Base-by-base conservation (phyloP, 2,329 filamentous ascomycete species). In the Leptographium flavum region DNA sequence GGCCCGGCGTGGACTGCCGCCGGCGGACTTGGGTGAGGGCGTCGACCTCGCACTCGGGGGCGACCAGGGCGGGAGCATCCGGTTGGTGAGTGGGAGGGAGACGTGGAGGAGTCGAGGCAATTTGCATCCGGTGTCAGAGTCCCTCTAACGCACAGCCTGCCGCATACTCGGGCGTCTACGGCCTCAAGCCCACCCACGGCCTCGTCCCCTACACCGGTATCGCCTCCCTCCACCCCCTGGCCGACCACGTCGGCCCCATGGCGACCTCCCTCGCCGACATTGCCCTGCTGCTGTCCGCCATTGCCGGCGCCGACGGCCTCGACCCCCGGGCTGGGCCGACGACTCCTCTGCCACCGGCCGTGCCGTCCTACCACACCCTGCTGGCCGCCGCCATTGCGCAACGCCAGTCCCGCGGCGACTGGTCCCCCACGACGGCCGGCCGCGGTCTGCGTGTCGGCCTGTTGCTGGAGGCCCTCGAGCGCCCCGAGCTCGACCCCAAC, bases 31-130 rank as follows among this genome's bases (percentile, higher is more conserved):
- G 5, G 52, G 50, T 11, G 46, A 47, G 32, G 50, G 49, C 7
- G 47, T 50, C 14, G 51, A 52, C 9, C 8, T 50, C 5, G 46
- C 47, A 0, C 27, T 46, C 13, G 84, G 83, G 10, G 76, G 74
- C 31, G 83, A 87, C 55, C 82, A 81, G 13, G 83, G 83, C 22
- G 83, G 83, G 43, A 83, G 76, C 39, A 81, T 88, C 50, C 75
- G 84, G 1, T 77, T 88, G 35, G 47, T 49, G 15, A 28, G 47
- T 45, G n/a, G n/a, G n/a, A n/a, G n/a, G n/a, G n/a, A n/a, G n/a
- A n/a, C n/a, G n/a, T n/a, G n/a, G n/a, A n/a, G n/a, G n/a, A n/a
- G n/a, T n/a, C n/a, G 27, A 28, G 8, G 25, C 25, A 27, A 27
- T 27, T 9, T 11, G 5, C 13, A 11, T 28, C 5, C 3, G 27